Conservation (phyloP, 2,329 filamentous ascomycete species). For the Fusarium tjaetaba region DNA sequence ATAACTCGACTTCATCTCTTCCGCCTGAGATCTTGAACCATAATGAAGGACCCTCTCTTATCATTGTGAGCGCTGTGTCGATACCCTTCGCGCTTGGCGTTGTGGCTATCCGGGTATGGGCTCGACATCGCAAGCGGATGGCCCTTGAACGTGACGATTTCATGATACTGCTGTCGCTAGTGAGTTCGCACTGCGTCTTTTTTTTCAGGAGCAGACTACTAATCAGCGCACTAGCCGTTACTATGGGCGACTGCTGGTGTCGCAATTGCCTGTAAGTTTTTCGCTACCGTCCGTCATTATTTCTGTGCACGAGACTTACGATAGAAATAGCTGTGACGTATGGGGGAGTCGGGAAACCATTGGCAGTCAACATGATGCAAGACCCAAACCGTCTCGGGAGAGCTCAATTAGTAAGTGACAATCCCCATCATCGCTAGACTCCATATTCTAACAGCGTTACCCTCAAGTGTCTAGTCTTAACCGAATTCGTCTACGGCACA, state of each 20-base stretch:
- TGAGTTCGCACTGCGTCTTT: too few species aligned
- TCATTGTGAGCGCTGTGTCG: not conserved
- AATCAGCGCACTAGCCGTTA: not conserved
- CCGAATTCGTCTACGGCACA: slow-evolving; percentile 2
- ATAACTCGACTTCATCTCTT: not conserved
- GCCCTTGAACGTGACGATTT: not conserved
- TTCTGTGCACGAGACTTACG: not conserved
- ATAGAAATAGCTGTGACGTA: not conserved
- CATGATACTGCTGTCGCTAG: not conserved
- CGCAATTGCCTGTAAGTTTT: not conserved
- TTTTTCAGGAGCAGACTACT: fast-evolving
- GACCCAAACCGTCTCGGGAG: not conserved
- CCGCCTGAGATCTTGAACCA: not conserved
- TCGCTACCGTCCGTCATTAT: not conserved
- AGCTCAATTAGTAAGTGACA: not conserved
- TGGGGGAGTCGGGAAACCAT: not conserved
- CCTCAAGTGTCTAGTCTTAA: not conserved
- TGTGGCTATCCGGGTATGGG: not conserved
- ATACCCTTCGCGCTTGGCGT: not conserved
- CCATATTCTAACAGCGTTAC: not conserved
- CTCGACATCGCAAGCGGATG: not conserved
- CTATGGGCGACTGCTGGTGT: not conserved
- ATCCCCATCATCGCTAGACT: too few species aligned
- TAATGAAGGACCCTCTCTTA: not conserved
- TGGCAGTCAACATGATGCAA: slow-evolving; percentile 4